A percentile compares a stretch with the other conserved stretches of the same genome.
phyloP scores from a whole-genome alignment of 306 rosid genomes.

The Begonia fuchsioides region DNA sequence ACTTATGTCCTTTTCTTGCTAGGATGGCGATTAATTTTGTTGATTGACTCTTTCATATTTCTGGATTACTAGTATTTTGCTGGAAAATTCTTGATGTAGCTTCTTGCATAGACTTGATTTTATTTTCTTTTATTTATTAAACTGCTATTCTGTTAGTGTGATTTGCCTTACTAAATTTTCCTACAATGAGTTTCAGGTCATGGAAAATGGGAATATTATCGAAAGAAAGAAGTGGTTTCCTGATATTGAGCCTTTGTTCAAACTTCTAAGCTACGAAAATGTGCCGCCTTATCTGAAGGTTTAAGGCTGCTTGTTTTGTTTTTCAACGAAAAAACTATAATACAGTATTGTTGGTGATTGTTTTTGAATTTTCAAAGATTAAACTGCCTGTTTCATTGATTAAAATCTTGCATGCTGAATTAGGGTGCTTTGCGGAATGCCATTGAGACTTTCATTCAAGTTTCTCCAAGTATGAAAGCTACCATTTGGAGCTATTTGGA shows the following conservation, averaged over 20 bases:
- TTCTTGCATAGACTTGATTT: no score
- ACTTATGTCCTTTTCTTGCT: no score
- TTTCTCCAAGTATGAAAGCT: conserved; percentile 65
- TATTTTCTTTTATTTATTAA: no score
- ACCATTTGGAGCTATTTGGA: conserved; percentile 86
- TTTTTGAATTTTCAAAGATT: conserved; percentile 16
- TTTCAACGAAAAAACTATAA: conserved; percentile 2
- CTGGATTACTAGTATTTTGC: no score
- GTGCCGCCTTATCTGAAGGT: conserved; percentile 98
- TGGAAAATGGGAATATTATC: conserved; percentile 72
- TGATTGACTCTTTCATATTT: no score
- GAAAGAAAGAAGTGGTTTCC: conserved; percentile 93
- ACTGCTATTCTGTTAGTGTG: no score
- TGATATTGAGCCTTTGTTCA: conserved; percentile 89
- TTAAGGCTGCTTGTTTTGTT: conserved; percentile 10
- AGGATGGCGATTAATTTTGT: no score
- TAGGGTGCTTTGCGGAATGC: conserved; percentile 95
- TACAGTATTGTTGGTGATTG: background rate
- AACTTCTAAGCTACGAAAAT: conserved; percentile 91
- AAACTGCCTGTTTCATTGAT: conserved; percentile 12
- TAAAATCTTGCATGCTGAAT: conserved; percentile 8
- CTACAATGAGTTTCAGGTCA: conserved; percentile 39
- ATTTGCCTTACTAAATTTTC: background rate
- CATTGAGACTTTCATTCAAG: conserved; percentile 54
- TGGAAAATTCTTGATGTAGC: no score